Evolutionary conservation across 202 grass and related monocot species (phyloP).

Genomic region (Panicum hallii): DNA sequence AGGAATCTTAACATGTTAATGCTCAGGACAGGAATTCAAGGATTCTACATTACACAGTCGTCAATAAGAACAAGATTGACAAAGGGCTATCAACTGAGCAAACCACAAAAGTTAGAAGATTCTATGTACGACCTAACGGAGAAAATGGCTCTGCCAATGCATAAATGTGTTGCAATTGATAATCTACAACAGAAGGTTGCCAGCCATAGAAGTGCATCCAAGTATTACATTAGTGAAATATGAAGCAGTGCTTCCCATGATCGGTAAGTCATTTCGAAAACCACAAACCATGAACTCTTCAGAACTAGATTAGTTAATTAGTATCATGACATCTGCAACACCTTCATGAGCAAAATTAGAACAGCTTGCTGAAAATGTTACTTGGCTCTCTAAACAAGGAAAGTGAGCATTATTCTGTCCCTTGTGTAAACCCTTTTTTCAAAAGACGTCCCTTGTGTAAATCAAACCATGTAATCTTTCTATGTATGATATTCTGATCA

Average conservation of each 20-base stretch:
- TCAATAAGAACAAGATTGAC: background rate
- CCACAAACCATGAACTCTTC: background rate
- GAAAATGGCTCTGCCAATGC: background rate
- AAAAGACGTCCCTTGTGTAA: background rate
- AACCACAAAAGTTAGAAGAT: conserved; percentile 19
- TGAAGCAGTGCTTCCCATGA: background rate
- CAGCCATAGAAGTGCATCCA: background rate
- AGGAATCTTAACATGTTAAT: background rate
- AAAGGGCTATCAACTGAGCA: background rate
- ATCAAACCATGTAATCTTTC: background rate
- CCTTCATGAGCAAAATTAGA: background rate
- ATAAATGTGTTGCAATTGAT: background rate
- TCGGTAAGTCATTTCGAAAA: background rate
- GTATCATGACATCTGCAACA: background rate
- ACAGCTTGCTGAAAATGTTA: background rate
- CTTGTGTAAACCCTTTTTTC: background rate
- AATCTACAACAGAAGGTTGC: background rate
- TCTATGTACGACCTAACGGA: background rate
- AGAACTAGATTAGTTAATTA: background rate
- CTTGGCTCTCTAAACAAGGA: background rate
- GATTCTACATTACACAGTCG: background rate
- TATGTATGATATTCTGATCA: background rate
- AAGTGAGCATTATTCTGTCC: background rate
- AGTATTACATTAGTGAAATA: conserved; percentile 6
- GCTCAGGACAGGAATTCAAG: background rate